Evolutionary conservation across 345 rosid species (phyloP).

Genomic region (Corymbia maculata): DNA sequence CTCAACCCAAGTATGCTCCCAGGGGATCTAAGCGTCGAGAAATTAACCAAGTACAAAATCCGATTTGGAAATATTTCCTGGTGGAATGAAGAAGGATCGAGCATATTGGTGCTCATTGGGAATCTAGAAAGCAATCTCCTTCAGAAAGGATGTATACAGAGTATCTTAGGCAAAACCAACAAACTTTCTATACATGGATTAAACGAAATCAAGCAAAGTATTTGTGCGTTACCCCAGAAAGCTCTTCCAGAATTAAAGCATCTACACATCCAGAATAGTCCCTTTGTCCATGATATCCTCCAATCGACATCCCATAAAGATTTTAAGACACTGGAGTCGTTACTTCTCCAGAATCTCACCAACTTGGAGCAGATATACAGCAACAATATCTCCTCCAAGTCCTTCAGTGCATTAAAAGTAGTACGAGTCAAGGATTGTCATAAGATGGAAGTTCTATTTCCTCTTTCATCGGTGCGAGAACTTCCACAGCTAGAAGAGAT

Average conservation of each 20-base stretch:
- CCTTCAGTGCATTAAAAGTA: not conserved
- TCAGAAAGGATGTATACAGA: not conserved
- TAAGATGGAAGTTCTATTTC: not conserved
- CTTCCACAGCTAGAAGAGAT: not conserved
- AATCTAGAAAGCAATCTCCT: not conserved
- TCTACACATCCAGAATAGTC: accelerated
- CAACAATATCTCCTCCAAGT: not conserved
- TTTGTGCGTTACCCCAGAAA: accelerated
- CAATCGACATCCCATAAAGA: not conserved
- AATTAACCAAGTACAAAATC: not conserved
- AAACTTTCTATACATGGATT: accelerated
- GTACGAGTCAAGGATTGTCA: accelerated
- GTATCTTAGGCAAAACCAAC: not conserved
- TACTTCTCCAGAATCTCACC: not conserved
- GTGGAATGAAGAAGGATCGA: not conserved
- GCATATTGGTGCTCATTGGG: accelerated
- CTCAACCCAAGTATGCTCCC: accelerated
- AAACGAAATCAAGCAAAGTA: not conserved
- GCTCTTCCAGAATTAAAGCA: not conserved
- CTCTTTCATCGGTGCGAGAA: not conserved
- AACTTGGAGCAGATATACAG: not conserved
- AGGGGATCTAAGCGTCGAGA: accelerated
- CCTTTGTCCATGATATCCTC: not conserved
- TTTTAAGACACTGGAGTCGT: not conserved
- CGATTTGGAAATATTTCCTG: accelerated